A percentile compares a stretch with the other conserved stretches of the same genome.
phyloP scores from a whole-genome alignment of 192 early-diverging fungal genomes.

The Obelidium mucronatum region DNA sequence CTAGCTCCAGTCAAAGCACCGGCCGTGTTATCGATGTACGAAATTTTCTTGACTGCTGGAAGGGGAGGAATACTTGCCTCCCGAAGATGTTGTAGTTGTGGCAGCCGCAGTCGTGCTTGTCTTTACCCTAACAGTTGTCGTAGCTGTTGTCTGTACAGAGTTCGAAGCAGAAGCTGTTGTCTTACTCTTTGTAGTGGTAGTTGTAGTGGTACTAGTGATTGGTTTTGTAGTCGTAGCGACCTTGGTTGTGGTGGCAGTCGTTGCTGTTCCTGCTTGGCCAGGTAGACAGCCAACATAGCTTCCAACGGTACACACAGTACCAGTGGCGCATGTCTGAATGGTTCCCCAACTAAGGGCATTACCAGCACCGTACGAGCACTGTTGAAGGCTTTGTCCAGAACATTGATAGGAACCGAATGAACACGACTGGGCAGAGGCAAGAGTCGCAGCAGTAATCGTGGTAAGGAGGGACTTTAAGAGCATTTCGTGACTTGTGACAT shows the following conservation, averaged over 20 bases:
- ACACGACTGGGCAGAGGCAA: neutral
- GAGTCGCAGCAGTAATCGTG: neutral
- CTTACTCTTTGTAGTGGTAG: too few relatives aligned
- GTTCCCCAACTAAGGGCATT: neutral
- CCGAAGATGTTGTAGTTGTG: conserved; percentile 1
- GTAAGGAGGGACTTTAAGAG: too few relatives aligned
- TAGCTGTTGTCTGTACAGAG: too few relatives aligned
- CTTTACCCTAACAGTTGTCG: neutral
- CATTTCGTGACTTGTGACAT: too few relatives aligned
- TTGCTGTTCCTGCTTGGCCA: too few relatives aligned
- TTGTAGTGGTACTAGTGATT: conserved; percentile 34
- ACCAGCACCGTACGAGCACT: conserved; percentile 7
- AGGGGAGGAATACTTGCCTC: conserved; percentile 24
- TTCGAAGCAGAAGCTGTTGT: too few relatives aligned
- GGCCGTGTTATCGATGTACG: conserved; percentile 45
- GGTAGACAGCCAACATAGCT: neutral
- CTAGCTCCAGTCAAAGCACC: conserved; percentile 24
- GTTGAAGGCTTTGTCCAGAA: neutral
- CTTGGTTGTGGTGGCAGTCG: neutral
- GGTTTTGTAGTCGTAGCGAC: neutral
- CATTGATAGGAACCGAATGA: neutral
- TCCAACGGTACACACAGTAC: neutral
- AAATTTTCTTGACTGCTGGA: conserved; percentile 37
- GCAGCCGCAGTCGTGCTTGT: neutral
- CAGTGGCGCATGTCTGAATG: neutral